Percentiles rank a stretch among this genome's conserved stretches.
Evolutionary conservation across 1,284 basidiomycete species (phyloP).

Genomic region (Mycena citricolor): DNA sequence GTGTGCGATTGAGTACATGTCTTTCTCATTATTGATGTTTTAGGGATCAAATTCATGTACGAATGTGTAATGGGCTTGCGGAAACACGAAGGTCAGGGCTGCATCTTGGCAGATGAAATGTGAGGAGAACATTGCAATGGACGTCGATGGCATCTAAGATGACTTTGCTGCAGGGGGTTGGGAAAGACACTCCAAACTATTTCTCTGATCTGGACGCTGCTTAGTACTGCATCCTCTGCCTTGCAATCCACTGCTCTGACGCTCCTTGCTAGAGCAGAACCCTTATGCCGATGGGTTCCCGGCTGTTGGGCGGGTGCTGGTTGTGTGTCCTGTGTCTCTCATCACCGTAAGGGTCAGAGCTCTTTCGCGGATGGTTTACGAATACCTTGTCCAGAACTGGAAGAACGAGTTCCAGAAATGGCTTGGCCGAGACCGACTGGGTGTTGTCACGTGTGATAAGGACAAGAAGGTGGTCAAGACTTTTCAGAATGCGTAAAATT

Average conservation of each 20-base stretch:
- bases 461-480: slow-evolving; percentile 68
- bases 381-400: slow-evolving; percentile 74
- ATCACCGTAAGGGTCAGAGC: slow-evolving; percentile 57
- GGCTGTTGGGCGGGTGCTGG: slow-evolving; percentile 75
- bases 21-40: slow-evolving; percentile 1
- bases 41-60: slow-evolving; percentile 89
- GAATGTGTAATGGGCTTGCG: slow-evolving; percentile 95
- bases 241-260: background rate
- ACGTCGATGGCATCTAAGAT: slow-evolving; percentile 19
- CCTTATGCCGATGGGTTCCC: slow-evolving; percentile 66
- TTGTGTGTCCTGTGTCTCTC: slow-evolving; percentile 94
- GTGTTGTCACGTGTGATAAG: slow-evolving; percentile 77
- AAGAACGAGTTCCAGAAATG: slow-evolving; percentile 95
- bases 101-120: slow-evolving; percentile 98
- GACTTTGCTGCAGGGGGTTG: slow-evolving; percentile 66
- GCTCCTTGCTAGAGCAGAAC: slow-evolving; percentile 66
- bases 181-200: slow-evolving; percentile 96
- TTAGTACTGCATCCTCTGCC: slow-evolving; percentile 53
- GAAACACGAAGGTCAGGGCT: slow-evolving; percentile 86
- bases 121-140: slow-evolving; percentile 43
- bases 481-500: slow-evolving; percentile 72
- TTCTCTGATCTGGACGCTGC: slow-evolving; percentile 82
- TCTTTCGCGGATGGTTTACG: slow-evolving; percentile 4
- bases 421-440: slow-evolving; percentile 81
- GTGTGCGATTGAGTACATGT: slow-evolving; percentile 36